Base-by-base conservation (phyloP, 2,329 filamentous ascomycete genomes). In the Chrysoporthe deuterocubensis region DNA sequence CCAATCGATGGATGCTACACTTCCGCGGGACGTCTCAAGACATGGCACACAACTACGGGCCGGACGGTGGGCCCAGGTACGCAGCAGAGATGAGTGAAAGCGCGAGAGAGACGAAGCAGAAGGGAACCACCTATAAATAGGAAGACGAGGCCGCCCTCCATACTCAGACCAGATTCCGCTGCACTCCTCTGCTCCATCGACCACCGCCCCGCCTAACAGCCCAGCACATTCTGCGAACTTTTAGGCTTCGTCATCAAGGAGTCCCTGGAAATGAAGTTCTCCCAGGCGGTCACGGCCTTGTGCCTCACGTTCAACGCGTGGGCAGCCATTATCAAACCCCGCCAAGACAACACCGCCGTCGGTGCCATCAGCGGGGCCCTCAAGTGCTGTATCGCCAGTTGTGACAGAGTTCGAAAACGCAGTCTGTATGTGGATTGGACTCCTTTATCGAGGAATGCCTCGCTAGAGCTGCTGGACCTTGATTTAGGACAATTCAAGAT, bases 301-400 rank as follows among this genome's bases (percentile, higher is more conserved):
- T 61, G 58, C 43, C 43, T 61, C 43, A 13, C 58, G 42, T 61
- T 43, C 43, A 34, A 9, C 43, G 26, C 14, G 16, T 61, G 42
- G 58, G 43, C 58, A 21, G 58, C 43, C 40, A 48, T 48, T 34
- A 21, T 8, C 58, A n/a, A 59, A 8, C 32, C 54, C 18, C 42
- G 58, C 8, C 58, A 61, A 16, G 58, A 46, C 40, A 43, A 40
- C 14, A 43, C 26, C 6, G 26, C 48, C 42, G 16, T 57, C 16
- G 34, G 34, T n/a, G n/a, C 54, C 34, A 57, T 57, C 34, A 14
- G 34, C 32, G 9, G 1, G 13, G 6, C 34, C 54, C 14, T 57
- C 32, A 2, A 2, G 1, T 13, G 1, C 6, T 5, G 2, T 57
- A 18, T 32, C n/a, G 4, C 4, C 7, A 48, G 11, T 18, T 21